These are phyloP conservation scores for Colletotrichum tropicicola DNA, from an alignment of 2,329 filamentous ascomycete genomes.

Conservation along the genomic window DNA sequence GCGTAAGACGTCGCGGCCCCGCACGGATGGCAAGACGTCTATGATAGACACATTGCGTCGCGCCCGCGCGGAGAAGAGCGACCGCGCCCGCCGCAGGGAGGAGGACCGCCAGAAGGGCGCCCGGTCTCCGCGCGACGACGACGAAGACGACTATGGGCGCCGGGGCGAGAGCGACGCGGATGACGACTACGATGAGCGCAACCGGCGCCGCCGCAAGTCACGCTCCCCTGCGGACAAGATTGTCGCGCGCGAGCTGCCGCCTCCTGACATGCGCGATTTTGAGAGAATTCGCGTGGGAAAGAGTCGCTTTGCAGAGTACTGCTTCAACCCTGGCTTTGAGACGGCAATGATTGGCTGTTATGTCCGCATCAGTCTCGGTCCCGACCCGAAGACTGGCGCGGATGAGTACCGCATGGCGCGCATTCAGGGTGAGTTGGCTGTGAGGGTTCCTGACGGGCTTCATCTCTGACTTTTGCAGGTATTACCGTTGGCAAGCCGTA, in stretches of 20 bases:
- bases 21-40: conserved; percentile 74
- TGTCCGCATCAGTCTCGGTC: conserved; percentile 83
- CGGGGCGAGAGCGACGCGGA: conserved; percentile 80
- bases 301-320: conserved; percentile 87
- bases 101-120: conserved; percentile 65
- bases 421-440: conserved; percentile 76
- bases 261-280: conserved; percentile 80
- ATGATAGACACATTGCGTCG: conserved; percentile 77
- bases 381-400: conserved; percentile 75
- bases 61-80: conserved; percentile 70
- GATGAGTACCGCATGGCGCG: conserved; percentile 88
- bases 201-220: conserved; percentile 54
- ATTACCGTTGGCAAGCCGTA: conserved; percentile 85
- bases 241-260: conserved; percentile 73
- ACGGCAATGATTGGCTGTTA: conserved; percentile 84
- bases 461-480: conserved; percentile 56
- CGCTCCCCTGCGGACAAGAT: conserved; percentile 70
- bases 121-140: conserved; percentile 52
- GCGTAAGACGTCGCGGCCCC: conserved; percentile 77
- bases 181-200: conserved; percentile 21
- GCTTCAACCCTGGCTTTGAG: conserved; percentile 92
- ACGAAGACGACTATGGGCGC: conserved; percentile 65
- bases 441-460: background rate
- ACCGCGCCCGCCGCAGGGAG: conserved; percentile 69
- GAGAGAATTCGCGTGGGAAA: conserved; percentile 86